These are phyloP conservation scores for Pseudopyrenochaeta lycopersici DNA, from an alignment of 2,329 filamentous ascomycete genomes.

Conservation along the genomic window DNA sequence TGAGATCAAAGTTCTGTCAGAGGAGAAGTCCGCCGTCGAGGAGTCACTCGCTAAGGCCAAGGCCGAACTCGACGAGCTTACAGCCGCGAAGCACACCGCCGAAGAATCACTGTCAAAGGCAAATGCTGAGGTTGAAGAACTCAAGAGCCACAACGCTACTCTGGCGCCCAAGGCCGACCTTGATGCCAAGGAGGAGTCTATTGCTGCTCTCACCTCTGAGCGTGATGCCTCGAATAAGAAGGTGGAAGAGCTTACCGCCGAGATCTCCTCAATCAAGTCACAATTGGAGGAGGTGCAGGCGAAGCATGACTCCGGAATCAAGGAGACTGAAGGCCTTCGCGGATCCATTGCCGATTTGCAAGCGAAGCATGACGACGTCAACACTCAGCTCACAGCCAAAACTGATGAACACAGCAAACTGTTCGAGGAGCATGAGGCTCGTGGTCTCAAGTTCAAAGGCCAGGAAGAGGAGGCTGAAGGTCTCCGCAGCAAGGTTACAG, in stretches of 20 bases:
- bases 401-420: conserved; percentile 30
- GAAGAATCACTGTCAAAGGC: conserved; percentile 33
- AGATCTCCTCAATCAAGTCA: conserved; percentile 32
- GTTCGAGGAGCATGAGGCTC: conserved; percentile 26
- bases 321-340: conserved; percentile 5
- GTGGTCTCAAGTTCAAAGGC: conserved; percentile 23
- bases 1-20: conserved; percentile 35
- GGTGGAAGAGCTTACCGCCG: conserved; percentile 30
- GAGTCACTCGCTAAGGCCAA: conserved; percentile 24
- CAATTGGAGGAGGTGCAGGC: conserved; percentile 29
- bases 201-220: conserved; percentile 35
- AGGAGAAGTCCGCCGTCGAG: conserved; percentile 20
- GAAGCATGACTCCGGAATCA: conserved; percentile 21
- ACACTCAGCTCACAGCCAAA: conserved; percentile 24
- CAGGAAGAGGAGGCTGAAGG: conserved; percentile 30
- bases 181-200: conserved; percentile 34
- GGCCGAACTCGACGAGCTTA: conserved; percentile 27
- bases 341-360: conserved; percentile 22
- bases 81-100: conserved; percentile 14
- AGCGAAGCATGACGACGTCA: conserved; percentile 22
- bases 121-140: conserved; percentile 27
- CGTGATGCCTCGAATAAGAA: conserved; percentile 31
- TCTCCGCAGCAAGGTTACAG: conserved; percentile 33
- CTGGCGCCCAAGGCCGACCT: conserved; percentile 36
- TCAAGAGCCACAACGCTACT: conserved; percentile 21